phyloP scores from a whole-genome alignment of 2,329 filamentous ascomycete species.

The Fusarium buxicola region DNA sequence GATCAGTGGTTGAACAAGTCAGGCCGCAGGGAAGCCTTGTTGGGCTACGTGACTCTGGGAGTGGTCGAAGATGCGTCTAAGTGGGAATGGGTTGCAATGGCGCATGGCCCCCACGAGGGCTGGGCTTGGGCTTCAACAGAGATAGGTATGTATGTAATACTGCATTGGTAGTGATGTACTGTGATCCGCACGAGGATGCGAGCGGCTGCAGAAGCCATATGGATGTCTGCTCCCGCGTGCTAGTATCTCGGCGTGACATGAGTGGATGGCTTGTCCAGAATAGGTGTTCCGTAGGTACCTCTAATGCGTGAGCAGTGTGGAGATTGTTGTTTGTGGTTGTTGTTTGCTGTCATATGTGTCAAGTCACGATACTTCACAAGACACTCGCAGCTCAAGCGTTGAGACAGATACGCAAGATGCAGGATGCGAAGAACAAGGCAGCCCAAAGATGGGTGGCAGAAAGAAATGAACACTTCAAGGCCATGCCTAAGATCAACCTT shows the following conservation, averaged over 20 bases:
- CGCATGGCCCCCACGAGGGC: constrained; percentile 14
- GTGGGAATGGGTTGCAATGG: constrained; percentile 17
- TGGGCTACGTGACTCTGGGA: constrained; percentile 20
- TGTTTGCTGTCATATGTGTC: constrained; percentile 38
- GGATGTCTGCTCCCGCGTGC: background rate
- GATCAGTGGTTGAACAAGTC: constrained; percentile 29
- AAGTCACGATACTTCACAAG: constrained; percentile 29
- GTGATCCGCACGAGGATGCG: background rate
- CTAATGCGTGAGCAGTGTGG: background rate
- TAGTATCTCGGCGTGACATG: background rate
- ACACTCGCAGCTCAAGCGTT: constrained; percentile 5
- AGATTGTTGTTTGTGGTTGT: background rate
- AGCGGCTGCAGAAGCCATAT: background rate
- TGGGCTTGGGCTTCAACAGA: background rate
- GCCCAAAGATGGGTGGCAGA: too few relatives aligned
- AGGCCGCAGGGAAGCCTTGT: constrained; percentile 26
- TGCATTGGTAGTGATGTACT: too few relatives aligned
- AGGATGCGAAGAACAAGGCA: too few relatives aligned
- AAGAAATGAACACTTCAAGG: too few relatives aligned
- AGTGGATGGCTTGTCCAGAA: background rate
- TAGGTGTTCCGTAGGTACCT: constrained; percentile 3
- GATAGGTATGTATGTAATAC: background rate
- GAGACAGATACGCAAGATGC: constrained; percentile 12
- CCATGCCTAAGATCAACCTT: too few relatives aligned
- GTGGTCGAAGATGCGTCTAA: constrained; percentile 7